Conservation (phyloP, 2,329 filamentous ascomycete genomes). For the Pyrenophora seminiperda region DNA sequence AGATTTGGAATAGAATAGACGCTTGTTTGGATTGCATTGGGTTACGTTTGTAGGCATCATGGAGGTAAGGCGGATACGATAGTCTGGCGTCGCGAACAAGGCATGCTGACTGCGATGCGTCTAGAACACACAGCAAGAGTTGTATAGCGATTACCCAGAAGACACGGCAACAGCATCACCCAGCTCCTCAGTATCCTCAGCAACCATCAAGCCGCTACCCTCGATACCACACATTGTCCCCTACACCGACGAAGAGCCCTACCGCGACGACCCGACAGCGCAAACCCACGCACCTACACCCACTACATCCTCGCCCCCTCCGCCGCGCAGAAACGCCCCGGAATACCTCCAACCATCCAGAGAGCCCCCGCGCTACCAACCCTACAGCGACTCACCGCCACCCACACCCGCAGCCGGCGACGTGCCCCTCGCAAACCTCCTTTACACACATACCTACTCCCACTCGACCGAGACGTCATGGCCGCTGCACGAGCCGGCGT, state of each 20-base stretch:
- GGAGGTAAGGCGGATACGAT: no score
- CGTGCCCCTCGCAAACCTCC: constrained; percentile 36
- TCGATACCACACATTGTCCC: no score
- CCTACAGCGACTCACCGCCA: constrained; percentile 13
- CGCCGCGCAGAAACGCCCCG: not conserved
- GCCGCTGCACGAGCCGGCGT: constrained; percentile 1
- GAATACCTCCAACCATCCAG: not conserved
- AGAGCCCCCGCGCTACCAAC: constrained; percentile 1
- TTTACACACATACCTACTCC: constrained; percentile 14
- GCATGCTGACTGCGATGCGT: no score
- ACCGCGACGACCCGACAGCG: constrained; percentile 14
- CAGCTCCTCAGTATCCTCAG: not conserved
- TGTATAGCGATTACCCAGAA: no score
- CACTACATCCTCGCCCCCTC: not conserved
- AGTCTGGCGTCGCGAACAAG: no score
- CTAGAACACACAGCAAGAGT: no score
- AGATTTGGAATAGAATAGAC: no score
- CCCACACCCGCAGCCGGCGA: constrained; percentile 26
- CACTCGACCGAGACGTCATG: not conserved
- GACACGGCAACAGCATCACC: no score
- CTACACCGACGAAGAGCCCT: not conserved
- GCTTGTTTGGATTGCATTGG: no score
- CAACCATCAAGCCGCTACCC: not conserved
- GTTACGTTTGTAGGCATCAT: no score
- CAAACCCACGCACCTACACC: not conserved